Percentiles rank a stretch among this genome's conserved stretches.
phyloP scores from a whole-genome alignment of 2,329 filamentous ascomycete genomes.

The Leptographium wingfieldii region DNA sequence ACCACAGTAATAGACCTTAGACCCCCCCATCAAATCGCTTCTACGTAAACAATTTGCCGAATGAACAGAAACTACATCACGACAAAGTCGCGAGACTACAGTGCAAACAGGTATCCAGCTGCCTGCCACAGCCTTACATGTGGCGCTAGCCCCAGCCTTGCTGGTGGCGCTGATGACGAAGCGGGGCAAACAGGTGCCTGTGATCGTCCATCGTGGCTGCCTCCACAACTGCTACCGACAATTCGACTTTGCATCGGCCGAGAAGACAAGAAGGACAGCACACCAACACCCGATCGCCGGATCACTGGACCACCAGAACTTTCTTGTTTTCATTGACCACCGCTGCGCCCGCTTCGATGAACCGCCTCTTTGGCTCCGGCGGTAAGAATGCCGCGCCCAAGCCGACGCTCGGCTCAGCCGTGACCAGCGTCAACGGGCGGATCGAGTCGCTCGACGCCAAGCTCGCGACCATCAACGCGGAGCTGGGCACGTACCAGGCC shows the following conservation, averaged over 20 bases:
- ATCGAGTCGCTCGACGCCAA: slow-evolving; percentile 88
- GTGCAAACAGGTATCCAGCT: too few species aligned
- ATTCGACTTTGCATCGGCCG: not conserved
- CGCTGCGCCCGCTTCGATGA: slow-evolving; percentile 46
- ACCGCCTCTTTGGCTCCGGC: slow-evolving; percentile 75
- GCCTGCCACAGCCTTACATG: slow-evolving; percentile 6
- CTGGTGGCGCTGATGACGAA: not conserved
- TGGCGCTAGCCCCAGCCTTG: not conserved
- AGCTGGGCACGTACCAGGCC: slow-evolving; percentile 76
- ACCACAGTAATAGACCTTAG: too few species aligned
- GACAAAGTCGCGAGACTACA: too few species aligned
- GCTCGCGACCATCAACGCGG: slow-evolving; percentile 80
- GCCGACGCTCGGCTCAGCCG: slow-evolving; percentile 73
- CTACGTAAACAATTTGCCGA: too few species aligned
- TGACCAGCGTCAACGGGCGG: slow-evolving; percentile 72
- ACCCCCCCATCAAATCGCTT: too few species aligned
- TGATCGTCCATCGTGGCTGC: not conserved
- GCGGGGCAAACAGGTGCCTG: not conserved
- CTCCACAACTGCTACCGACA: not conserved
- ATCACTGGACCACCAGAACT: too few species aligned
- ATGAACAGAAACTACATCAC: too few species aligned
- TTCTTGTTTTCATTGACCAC: not conserved
- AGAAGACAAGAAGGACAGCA: too few species aligned
- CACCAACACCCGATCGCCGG: too few species aligned
- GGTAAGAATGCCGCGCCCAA: slow-evolving; percentile 67